Evolutionary conservation across 2,329 filamentous ascomycete genomes (phyloP).

Genomic region (Scedosporium apiospermum): DNA sequence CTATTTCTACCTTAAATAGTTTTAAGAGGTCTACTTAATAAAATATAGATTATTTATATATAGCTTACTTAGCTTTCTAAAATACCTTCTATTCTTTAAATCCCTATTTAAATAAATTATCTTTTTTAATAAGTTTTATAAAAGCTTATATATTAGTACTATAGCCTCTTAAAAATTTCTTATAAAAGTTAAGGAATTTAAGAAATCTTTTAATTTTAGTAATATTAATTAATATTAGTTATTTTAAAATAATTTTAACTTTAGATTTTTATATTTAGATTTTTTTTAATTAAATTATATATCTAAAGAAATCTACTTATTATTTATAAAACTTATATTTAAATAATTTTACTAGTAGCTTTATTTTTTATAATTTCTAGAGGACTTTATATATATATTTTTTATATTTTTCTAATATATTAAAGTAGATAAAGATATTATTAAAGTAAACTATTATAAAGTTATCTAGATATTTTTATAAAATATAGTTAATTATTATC

Average conservation of each 20-base stretch:
- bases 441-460: constrained; percentile 11
- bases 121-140: not conserved
- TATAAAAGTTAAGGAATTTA: not conserved
- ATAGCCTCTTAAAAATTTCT: not conserved
- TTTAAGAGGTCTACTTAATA: not conserved
- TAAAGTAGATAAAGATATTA: constrained; percentile 11
- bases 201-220: not conserved
- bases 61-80: not conserved
- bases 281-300: not conserved
- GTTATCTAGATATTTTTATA: constrained; percentile 1
- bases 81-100: not conserved
- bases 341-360: not conserved
- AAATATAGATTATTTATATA: not conserved
- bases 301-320: not conserved
- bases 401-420: constrained; percentile 8
- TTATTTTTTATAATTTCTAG: not conserved
- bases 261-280: not conserved
- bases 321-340: not conserved
- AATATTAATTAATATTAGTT: not conserved
- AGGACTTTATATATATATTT: not conserved
- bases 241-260: not conserved
- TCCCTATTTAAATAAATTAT: not conserved
- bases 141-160: not conserved
- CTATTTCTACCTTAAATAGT: not conserved
- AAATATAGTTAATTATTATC: constrained; percentile 10